phyloP scores from a whole-genome alignment of 139 green algal species.

The Chlamydomonas applanata region DNA sequence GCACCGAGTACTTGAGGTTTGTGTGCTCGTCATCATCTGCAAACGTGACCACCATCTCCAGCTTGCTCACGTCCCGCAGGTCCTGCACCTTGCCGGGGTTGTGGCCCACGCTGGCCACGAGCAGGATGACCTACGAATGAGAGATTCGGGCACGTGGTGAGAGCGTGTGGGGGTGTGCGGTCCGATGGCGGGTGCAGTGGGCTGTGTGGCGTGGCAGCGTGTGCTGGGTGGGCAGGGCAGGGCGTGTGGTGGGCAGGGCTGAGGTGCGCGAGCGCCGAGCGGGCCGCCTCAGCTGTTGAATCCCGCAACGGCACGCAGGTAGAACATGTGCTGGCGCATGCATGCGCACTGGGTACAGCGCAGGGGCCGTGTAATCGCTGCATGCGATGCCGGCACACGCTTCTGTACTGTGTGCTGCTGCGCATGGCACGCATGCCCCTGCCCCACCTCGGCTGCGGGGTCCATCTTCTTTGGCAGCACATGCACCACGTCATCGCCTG shows the following conservation, averaged over 20 bases:
- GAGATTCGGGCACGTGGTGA: neutral
- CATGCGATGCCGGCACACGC: too few relatives aligned
- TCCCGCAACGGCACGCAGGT: too few relatives aligned
- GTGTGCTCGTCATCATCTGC: constrained; percentile 13
- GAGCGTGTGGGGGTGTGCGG: neutral
- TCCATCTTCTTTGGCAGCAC: constrained; percentile 42
- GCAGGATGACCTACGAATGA: constrained; percentile 38
- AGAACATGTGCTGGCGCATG: too few relatives aligned
- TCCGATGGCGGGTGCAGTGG: too few relatives aligned
- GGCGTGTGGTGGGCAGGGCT: too few relatives aligned
- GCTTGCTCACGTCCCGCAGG: constrained; percentile 24
- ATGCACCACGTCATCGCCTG: constrained; percentile 41
- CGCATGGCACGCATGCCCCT: neutral
- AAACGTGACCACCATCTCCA: constrained; percentile 27
- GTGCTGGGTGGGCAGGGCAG: too few relatives aligned
- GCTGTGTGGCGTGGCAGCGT: too few relatives aligned
- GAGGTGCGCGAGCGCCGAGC: too few relatives aligned
- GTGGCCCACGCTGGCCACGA: constrained; percentile 27
- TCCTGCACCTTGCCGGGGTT: constrained; percentile 32
- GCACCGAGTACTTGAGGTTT: neutral
- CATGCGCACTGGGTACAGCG: too few relatives aligned
- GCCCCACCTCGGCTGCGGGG: constrained; percentile 23
- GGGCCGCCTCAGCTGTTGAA: too few relatives aligned
- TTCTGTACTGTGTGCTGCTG: too few relatives aligned
- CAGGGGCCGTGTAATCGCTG: too few relatives aligned